Evolutionary conservation across 2,329 filamentous ascomycete species (phyloP).

Genomic region (Cladosporium velox): DNA sequence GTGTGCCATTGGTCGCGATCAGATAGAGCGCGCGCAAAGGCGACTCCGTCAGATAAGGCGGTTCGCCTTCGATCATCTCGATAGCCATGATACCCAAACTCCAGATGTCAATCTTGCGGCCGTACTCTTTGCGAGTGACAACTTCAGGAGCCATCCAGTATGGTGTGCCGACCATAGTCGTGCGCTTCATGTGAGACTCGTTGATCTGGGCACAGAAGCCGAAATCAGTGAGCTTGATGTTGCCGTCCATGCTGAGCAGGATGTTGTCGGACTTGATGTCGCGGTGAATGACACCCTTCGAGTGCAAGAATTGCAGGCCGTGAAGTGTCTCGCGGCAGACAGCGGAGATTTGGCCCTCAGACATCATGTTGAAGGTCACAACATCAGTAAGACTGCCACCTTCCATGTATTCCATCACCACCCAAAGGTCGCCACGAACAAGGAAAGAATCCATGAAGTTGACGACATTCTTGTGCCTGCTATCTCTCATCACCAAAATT

Average conservation of each 20-base stretch:
- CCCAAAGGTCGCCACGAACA: constrained; percentile 88
- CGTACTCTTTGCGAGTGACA: constrained; percentile 95
- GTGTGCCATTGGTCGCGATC: constrained; percentile 95
- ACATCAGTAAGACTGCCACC: constrained; percentile 96
- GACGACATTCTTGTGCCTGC: constrained; percentile 96
- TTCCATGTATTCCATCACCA: constrained; percentile 99
- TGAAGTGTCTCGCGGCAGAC: constrained; percentile 92
- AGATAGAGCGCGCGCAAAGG: constrained; percentile 90
- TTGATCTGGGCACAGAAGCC: constrained; percentile 99
- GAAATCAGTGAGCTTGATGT: constrained; percentile 98
- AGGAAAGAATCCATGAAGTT: constrained; percentile 99
- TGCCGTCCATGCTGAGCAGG: constrained; percentile 85
- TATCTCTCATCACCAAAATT: constrained; percentile 98
- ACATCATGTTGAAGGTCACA: constrained; percentile 99
- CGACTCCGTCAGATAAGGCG: constrained; percentile 93
- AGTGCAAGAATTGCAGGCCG: constrained; percentile 92
- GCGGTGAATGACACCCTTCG: constrained; percentile 95
- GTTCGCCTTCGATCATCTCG: constrained; percentile 99
- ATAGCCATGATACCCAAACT: constrained; percentile 98
- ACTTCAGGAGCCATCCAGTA: constrained; percentile 99
- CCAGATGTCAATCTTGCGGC: constrained; percentile 98
- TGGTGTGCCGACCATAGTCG: constrained; percentile 97
- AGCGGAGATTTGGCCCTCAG: constrained; percentile 92
- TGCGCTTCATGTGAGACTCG: constrained; percentile 93
- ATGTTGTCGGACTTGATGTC: constrained; percentile 99